Evolutionary conservation across 768 basidiomycete species (phyloP).

Genomic region (Thelephora aurantiotincta): DNA sequence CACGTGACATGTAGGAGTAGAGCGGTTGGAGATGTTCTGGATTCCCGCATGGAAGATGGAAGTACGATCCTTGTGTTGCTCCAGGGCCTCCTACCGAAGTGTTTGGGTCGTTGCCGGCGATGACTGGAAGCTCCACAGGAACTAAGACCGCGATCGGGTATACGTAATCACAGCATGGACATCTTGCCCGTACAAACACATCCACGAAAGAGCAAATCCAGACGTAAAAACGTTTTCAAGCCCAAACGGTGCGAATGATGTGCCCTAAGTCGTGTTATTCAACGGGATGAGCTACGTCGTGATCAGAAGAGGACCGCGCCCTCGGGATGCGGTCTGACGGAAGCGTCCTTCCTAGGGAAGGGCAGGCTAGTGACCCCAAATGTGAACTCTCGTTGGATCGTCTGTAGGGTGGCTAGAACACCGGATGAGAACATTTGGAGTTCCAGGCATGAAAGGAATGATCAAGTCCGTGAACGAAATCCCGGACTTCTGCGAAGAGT

Average conservation of each 20-base stretch:
- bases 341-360: conserved; percentile 31
- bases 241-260: conserved; percentile 21
- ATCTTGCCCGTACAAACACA: conserved; percentile 31
- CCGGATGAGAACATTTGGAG: conserved; percentile 32
- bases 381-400: conserved; percentile 38
- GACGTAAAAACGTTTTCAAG: conserved; percentile 34
- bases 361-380: conserved; percentile 37
- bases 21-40: not conserved
- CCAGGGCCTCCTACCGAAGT: not conserved
- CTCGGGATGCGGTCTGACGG: conserved; percentile 24
- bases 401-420: conserved; percentile 32
- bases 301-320: conserved; percentile 17
- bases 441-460: conserved; percentile 36
- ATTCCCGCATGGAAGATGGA: not conserved
- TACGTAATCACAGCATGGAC: conserved; percentile 19
- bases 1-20: not conserved
- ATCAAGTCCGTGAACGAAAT: conserved; percentile 36
- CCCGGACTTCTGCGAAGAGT: conserved; percentile 17
- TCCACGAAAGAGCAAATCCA: conserved; percentile 41
- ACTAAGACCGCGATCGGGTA: conserved; percentile 1
- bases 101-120: not conserved
- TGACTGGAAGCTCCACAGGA: not conserved
- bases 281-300: conserved; percentile 30
- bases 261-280: conserved; percentile 30
- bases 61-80: not conserved